Evolutionary conservation across 805 yeast genomes (phyloP).

Genomic region (Ogataea wickerhamii): DNA sequence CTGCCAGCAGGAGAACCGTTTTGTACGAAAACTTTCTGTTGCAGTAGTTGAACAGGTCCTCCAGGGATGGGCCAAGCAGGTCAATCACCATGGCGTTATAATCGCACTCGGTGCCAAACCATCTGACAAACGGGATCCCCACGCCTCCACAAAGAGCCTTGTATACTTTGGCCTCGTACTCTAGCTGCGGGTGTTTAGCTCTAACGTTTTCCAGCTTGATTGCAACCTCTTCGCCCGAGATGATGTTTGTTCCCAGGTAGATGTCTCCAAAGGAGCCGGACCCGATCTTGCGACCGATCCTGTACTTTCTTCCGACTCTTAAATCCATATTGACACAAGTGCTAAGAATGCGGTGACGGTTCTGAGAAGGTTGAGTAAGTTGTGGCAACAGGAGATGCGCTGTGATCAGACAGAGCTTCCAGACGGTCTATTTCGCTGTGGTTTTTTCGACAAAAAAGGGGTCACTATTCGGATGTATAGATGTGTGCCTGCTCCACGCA

Average conservation of each 20-base stretch:
- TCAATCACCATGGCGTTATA: slow-evolving; percentile 97
- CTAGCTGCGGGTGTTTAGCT: slow-evolving; percentile 95
- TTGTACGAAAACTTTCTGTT: slow-evolving; percentile 89
- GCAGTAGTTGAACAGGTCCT: slow-evolving; percentile 94
- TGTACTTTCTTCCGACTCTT: slow-evolving; percentile 89
- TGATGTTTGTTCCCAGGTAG: slow-evolving; percentile 87
- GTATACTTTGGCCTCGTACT: slow-evolving; percentile 94
- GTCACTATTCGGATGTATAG: too few relatives aligned
- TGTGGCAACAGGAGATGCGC: too few relatives aligned
- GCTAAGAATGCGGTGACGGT: not conserved
- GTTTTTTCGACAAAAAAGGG: too few relatives aligned
- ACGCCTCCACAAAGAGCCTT: slow-evolving; percentile 94
- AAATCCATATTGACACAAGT: slow-evolving; percentile 45
- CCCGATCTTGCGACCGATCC: slow-evolving; percentile 93
- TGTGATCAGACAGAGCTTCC: too few relatives aligned
- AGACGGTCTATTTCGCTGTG: too few relatives aligned
- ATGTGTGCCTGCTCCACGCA: too few relatives aligned
- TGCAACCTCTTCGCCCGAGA: slow-evolving; percentile 97
- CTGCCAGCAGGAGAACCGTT: slow-evolving; percentile 89
- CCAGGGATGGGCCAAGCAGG: slow-evolving; percentile 89
- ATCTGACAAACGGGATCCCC: slow-evolving; percentile 94
- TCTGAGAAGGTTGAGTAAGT: too few relatives aligned
- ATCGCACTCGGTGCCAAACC: slow-evolving; percentile 96
- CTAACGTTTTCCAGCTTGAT: slow-evolving; percentile 85
- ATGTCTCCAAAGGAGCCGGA: slow-evolving; percentile 98